Evolutionary conservation across 2,329 filamentous ascomycete genomes (phyloP).

Genomic region (Pseudogymnoascus sp.): DNA sequence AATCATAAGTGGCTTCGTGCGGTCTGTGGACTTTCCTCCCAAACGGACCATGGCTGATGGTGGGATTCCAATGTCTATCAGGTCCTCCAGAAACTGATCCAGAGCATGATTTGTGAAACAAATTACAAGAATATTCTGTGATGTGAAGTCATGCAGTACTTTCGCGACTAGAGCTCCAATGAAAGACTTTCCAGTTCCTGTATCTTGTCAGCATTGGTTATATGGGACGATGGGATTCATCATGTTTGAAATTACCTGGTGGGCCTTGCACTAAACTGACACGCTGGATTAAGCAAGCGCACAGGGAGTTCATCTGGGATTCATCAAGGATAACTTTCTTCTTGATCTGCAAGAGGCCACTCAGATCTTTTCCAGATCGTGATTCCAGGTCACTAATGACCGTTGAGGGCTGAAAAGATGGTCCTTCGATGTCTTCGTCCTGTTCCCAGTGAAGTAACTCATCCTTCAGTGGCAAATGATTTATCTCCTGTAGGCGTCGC

Average conservation of each 20-base stretch:
- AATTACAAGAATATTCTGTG: slow-evolving; percentile 51
- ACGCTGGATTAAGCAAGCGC: slow-evolving; percentile 43
- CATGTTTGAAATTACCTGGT: too few species aligned
- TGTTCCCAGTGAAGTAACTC: slow-evolving; percentile 39
- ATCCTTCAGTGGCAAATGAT: slow-evolving; percentile 47
- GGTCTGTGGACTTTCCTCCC: slow-evolving; percentile 48
- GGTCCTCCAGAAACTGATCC: slow-evolving; percentile 58
- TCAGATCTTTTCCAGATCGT: too few species aligned
- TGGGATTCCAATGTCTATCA: slow-evolving; percentile 51
- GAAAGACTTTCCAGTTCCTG: slow-evolving; percentile 69
- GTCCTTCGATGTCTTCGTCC: slow-evolving; percentile 12
- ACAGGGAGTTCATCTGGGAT: slow-evolving; percentile 50
- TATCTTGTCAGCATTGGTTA: slow-evolving; percentile 13
- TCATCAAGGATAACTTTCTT: slow-evolving; percentile 36
- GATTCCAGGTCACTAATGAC: too few species aligned
- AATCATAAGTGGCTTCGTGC: slow-evolving; percentile 43
- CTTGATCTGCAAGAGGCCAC: slow-evolving; percentile 27
- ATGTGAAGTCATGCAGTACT: slow-evolving; percentile 42
- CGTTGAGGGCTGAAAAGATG: slow-evolving; percentile 19
- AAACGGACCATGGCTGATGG: slow-evolving; percentile 48
- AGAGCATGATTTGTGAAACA: slow-evolving; percentile 63
- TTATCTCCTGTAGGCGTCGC: slow-evolving; percentile 47
- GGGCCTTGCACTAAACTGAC: slow-evolving; percentile 64
- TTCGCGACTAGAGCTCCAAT: slow-evolving; percentile 58
- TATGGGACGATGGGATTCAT: too few species aligned